Conservation (phyloP, 2,329 filamentous ascomycete species). For the Whalleya microplaca region DNA sequence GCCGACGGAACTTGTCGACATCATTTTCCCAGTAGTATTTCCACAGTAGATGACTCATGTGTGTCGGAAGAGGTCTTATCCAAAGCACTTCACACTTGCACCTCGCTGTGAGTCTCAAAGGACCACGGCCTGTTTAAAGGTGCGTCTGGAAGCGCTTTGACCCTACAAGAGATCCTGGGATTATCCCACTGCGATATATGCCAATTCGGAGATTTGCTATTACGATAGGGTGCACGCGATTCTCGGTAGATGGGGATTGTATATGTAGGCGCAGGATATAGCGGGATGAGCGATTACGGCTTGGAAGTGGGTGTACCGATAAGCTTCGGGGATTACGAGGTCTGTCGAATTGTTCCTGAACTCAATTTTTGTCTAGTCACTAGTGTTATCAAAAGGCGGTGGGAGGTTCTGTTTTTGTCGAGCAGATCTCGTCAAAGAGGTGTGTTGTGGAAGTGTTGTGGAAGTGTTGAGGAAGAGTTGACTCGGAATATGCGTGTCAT, state of each 20-base stretch:
- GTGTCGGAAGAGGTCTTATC: constrained; percentile 49
- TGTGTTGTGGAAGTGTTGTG: background rate
- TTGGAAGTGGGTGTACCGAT: background rate
- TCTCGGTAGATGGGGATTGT: background rate
- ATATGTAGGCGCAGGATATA: constrained; percentile 1
- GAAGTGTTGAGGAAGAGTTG: background rate
- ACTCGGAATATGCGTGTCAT: constrained; percentile 5
- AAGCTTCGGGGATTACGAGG: constrained; percentile 1
- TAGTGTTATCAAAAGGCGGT: background rate
- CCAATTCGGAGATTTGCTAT: background rate
- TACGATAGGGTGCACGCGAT: constrained; percentile 1
- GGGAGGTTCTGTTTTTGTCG: background rate
- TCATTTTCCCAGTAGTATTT: constrained; percentile 97
- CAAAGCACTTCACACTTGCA: constrained; percentile 63
- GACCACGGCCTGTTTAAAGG: constrained; percentile 95
- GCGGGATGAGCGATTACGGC: background rate
- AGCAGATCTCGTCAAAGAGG: background rate
- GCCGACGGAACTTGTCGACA: constrained; percentile 90
- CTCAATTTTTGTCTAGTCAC: no score
- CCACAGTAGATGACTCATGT: constrained; percentile 98
- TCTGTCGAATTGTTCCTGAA: constrained; percentile 5
- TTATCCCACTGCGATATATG: constrained; percentile 13
- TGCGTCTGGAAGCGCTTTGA: constrained; percentile 48
- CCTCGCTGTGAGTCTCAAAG: constrained; percentile 86
- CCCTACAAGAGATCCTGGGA: constrained; percentile 14